Evolutionary conservation across 345 rosid genomes (phyloP).

Genomic region (Populus tremula): DNA sequence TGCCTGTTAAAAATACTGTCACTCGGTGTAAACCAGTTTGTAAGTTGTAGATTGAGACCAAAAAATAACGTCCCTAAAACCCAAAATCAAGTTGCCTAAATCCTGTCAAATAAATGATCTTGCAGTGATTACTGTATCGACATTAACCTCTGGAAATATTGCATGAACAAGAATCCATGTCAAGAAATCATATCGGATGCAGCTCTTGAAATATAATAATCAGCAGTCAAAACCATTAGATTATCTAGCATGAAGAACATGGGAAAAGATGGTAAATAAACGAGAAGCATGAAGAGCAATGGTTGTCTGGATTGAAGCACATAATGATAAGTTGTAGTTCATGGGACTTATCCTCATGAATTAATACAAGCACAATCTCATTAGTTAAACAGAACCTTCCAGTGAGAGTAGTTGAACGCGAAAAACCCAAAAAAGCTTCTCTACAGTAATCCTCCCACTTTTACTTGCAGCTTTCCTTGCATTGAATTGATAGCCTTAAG

Average conservation of each 20-base stretch:
- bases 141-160: neutral
- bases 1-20: no score
- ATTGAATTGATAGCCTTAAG: conserved; percentile 23
- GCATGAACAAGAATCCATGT: neutral
- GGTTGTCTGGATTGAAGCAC: neutral
- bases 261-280: no score
- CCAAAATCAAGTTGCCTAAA: neutral
- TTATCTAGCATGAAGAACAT: neutral
- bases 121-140: neutral
- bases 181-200: neutral
- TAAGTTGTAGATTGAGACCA: no score
- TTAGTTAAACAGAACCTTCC: conserved; percentile 18
- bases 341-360: conserved; percentile 8
- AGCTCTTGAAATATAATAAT: neutral
- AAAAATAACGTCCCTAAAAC: no score
- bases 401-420: conserved; percentile 8
- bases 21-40: no score
- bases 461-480: conserved; percentile 8
- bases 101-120: neutral
- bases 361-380: conserved; percentile 27
- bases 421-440: conserved; percentile 9
- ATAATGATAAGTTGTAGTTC: conserved; percentile 15
- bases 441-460: conserved; percentile 18
- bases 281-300: neutral
- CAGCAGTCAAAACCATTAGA: neutral